Evolutionary conservation across 805 yeast genomes (phyloP).

Genomic region (Yarrowia sp.): DNA sequence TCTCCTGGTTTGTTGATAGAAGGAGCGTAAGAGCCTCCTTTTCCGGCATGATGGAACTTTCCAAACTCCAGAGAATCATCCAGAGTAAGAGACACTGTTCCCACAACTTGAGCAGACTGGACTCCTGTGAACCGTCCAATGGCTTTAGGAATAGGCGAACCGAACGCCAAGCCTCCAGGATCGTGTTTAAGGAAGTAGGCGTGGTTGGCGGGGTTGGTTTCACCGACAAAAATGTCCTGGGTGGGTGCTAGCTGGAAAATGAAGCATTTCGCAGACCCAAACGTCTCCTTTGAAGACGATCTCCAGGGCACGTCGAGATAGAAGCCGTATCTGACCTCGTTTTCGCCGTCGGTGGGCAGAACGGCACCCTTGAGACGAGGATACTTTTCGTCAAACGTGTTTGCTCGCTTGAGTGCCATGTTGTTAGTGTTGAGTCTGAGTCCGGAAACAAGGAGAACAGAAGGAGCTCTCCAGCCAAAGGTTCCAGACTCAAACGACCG

Average conservation of each 20-base stretch:
- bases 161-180: slow-evolving; percentile 85
- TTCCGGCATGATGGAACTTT: slow-evolving; percentile 64
- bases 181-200: slow-evolving; percentile 55
- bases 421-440: slow-evolving; percentile 33
- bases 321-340: slow-evolving; percentile 57
- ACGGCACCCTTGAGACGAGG: slow-evolving; percentile 27
- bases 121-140: neutral
- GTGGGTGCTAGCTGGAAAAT: slow-evolving; percentile 67
- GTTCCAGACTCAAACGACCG: slow-evolving; percentile 78
- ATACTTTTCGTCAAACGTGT: slow-evolving; percentile 22
- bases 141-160: slow-evolving; percentile 43
- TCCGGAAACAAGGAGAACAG: slow-evolving; percentile 69
- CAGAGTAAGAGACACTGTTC: slow-evolving; percentile 73
- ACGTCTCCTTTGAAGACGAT: slow-evolving; percentile 61
- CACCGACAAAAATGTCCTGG: slow-evolving; percentile 49
- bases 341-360: slow-evolving; percentile 6
- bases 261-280: slow-evolving; percentile 59
- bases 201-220: slow-evolving; percentile 40
- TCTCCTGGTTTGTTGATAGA: neutral
- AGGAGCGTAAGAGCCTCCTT: slow-evolving; percentile 49
- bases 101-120: slow-evolving; percentile 45
- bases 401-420: neutral
- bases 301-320: slow-evolving; percentile 73
- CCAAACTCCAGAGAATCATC: slow-evolving; percentile 80
- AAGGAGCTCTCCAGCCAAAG: slow-evolving; percentile 88